Evolutionary conservation across 208 protist species (phyloP).

Genomic region (Trypanosoma vivax): DNA sequence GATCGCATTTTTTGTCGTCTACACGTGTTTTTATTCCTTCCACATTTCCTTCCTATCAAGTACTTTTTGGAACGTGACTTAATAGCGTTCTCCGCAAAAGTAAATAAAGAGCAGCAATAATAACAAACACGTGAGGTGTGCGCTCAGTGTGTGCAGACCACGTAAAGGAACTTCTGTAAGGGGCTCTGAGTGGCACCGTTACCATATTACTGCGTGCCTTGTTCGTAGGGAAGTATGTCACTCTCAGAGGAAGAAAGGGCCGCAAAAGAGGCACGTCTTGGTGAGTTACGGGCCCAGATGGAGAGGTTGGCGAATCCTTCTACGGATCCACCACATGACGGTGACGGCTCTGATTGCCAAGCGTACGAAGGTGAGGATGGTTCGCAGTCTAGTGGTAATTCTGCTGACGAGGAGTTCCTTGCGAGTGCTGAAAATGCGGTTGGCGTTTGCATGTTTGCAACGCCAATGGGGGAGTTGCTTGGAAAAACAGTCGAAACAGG

Average conservation of each 20-base stretch:
- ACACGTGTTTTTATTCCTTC: too few species aligned
- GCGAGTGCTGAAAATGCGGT: not conserved
- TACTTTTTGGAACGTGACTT: too few species aligned
- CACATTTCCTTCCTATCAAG: too few species aligned
- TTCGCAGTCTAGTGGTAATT: not conserved
- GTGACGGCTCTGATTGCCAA: too few species aligned
- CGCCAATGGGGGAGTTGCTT: conserved; percentile 21
- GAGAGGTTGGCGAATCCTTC: not conserved
- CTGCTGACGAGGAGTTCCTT: conserved; percentile 23
- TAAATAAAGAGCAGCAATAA: too few species aligned
- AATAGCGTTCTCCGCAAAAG: too few species aligned
- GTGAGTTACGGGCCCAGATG: conserved; percentile 29
- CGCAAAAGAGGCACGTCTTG: conserved; percentile 36
- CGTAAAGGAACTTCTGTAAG: too few species aligned
- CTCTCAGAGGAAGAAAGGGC: conserved; percentile 2
- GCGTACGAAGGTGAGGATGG: conserved; percentile 19
- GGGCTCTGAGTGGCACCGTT: too few species aligned
- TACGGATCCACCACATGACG: not conserved
- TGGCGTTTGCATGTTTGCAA: conserved; percentile 18
- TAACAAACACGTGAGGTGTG: too few species aligned
- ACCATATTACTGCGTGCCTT: too few species aligned
- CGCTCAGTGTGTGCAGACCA: too few species aligned
- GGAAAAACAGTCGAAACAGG: conserved; percentile 31
- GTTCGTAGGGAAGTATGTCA: not conserved
- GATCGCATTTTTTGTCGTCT: too few species aligned